Evolutionary conservation across 495 filamentous ascomycete genomes (phyloP), one percentile per base, ranked within the genome.

Genomic region (Penicillium riverlandense): DNA sequence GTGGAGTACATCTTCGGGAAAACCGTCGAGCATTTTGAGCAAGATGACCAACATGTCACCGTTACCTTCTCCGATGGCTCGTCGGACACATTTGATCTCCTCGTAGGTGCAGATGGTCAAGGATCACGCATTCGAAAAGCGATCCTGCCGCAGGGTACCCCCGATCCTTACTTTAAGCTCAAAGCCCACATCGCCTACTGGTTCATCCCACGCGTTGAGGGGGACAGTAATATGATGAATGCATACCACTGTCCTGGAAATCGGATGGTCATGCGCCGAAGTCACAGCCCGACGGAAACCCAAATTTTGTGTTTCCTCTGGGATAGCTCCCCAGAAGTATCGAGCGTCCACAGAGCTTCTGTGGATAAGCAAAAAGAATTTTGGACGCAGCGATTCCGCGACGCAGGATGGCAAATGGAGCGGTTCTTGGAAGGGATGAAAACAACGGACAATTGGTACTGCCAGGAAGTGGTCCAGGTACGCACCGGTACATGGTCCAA

Each of bases 21-120:
- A 37, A 53, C 45, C 6, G 50, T 66, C 9, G 50, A 55, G 4
- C 8, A 32, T 12, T 50, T 66, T 32, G 47, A 54, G 6, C 44
- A 61, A 57, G 40, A 58, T 29, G 44, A 55, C 11, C 40, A 62
- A 9, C 41, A 55, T 14, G 63, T 69, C 4, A 48, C 46, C 6
- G 73, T 67, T 7, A 35, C 35, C 8, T 69, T 77, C 45, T 55
- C 54, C 4, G 63, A 72, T 41, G 67, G 67, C 4, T 47, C 45
- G 8, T 46, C 33, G 9, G 56, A 56, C 16, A 60, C 45, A 11
- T 80, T 61, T 45, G 76, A 80, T 53, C 42, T 78, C 7, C 43
- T 77, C 0, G 65, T 78, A 15, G 75, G 61, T 4, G 70, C 71
- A 4, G 75, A 78, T 48, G 76, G 76, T 2, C 50, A 67, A n/a